Evolutionary conservation across 2,329 filamentous ascomycete species (phyloP), one percentile per base, ranked within the genome.

Genomic region (Botrytis porri): DNA sequence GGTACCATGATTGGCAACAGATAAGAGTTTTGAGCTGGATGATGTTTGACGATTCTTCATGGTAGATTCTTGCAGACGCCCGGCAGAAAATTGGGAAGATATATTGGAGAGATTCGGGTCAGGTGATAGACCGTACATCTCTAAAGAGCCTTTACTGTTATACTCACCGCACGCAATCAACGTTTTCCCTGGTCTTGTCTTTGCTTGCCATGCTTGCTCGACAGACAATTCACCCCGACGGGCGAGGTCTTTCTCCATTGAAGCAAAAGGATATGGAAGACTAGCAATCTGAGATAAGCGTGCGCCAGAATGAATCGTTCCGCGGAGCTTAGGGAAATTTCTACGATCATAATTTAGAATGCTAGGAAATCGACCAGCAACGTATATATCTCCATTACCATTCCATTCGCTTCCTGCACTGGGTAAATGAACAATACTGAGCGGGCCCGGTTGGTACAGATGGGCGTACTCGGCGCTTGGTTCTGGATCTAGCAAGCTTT

Each of bases 121-220:
- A 70, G 82, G 82, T 37, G 83, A 84, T 1, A 93, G 83, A 22
- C 90, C 89, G 81, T 97, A 97, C n/a, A 97, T 84, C 80, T 98
- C 95, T 2, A 98, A 84, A 0, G 92, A 95, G 0, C 95, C 95
- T 81, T 96, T 95, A 45, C 92, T 93, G 77, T 96, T 97, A 83
- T 98, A 98, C 80, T 95, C 93, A 8, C 95, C 95, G 57, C 92
- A 93, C 4, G 94, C 93, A 69, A 97, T 88, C 39, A 98, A 82
- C 0, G 92, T 94, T 63, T 90, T 86, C 0, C 90, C 87, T 20
- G 82, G 78, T 0, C 81, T 80, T n/a, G 79, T 82, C 77, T 91
- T 91, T n/a, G 85, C 85, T 29, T 84, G 83, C 75, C 81, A 83
- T 20, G 89, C 84, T 75, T 86, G 86, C 72, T 88, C 86, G 71